These are phyloP conservation scores for Phoenix dactylifera DNA, from an alignment of 176 grass and related monocot genomes.

Conservation along the genomic window DNA sequence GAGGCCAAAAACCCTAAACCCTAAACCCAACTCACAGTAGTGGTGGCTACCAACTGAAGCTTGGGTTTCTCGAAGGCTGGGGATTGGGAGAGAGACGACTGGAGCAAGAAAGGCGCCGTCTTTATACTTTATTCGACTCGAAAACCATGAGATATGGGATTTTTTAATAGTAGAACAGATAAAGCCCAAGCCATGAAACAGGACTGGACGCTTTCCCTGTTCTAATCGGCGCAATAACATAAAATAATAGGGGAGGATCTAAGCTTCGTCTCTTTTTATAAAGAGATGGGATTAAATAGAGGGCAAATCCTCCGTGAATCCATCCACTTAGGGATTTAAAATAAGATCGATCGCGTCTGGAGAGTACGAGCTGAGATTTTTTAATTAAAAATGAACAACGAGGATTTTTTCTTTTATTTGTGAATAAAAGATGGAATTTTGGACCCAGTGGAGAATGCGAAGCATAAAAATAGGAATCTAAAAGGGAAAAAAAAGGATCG, in stretches of 20 bases:
- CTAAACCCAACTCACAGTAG: background rate
- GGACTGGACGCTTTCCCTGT: slow-evolving; percentile 18
- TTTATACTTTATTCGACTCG: slow-evolving; percentile 21
- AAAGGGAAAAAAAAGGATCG: no score
- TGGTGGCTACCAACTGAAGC: slow-evolving; percentile 10
- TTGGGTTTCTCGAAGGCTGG: slow-evolving; percentile 2
- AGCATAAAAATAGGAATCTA: no score
- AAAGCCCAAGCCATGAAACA: slow-evolving; percentile 4
- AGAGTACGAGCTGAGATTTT: no score
- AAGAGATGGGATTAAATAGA: slow-evolving; percentile 24
- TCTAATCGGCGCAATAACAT: slow-evolving; percentile 18
- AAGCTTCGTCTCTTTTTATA: slow-evolving; percentile 16
- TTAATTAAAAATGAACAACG: no score
- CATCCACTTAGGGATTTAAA: background rate
- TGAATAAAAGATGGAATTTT: no score
- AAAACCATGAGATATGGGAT: slow-evolving; percentile 17
- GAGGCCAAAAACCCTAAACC: slow-evolving; percentile 11
- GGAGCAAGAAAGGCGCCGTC: slow-evolving; percentile 23
- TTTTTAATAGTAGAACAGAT: slow-evolving; percentile 5
- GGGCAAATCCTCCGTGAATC: slow-evolving; percentile 6
- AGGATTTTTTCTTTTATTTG: no score
- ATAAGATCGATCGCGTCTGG: no score
- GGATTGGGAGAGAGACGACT: background rate
- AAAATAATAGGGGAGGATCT: background rate
- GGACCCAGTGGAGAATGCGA: no score